Percentiles rank a stretch among this genome's conserved stretches.
These are phyloP conservation scores for Thermothelomyces thermophilus DNA, from an alignment of 2,329 filamentous ascomycete species.

Conservation along the genomic window DNA sequence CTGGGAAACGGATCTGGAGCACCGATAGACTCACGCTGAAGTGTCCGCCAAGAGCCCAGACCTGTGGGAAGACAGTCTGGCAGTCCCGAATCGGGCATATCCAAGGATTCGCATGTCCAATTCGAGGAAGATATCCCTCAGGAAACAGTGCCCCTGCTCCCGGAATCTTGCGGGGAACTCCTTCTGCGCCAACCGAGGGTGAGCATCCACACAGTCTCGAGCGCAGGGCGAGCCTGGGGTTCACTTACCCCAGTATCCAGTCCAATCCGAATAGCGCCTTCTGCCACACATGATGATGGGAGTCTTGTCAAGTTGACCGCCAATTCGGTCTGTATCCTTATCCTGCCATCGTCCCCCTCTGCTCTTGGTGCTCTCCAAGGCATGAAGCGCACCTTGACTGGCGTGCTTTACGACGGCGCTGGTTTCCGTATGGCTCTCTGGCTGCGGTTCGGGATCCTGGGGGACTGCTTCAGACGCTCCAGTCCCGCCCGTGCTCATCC, in stretches of 20 bases:
- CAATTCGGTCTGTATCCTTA: no score
- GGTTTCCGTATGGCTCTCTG: no score
- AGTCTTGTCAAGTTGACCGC: background rate
- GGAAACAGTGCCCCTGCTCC: constrained; percentile 19
- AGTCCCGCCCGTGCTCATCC: no score
- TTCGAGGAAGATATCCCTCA: constrained; percentile 10
- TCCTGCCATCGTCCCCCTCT: no score
- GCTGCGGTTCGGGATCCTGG: no score
- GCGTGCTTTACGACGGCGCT: no score
- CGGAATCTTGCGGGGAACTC: background rate
- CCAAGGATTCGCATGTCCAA: constrained; percentile 14
- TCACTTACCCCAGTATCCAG: constrained; percentile 11
- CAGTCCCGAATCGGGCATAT: constrained; percentile 18
- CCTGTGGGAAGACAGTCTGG: constrained; percentile 10
- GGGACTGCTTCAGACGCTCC: no score
- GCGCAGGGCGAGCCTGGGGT: background rate
- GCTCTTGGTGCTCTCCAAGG: no score
- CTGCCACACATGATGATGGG: constrained; percentile 9
- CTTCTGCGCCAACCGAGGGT: background rate
- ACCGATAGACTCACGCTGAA: constrained; percentile 21
- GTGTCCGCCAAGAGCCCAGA: constrained; percentile 16
- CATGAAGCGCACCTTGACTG: no score
- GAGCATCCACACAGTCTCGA: background rate
- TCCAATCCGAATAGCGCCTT: constrained; percentile 13
- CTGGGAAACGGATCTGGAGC: no score